Base-by-base conservation (phyloP, 2,329 filamentous ascomycete species). In the Escovopsis sp. region DNA sequence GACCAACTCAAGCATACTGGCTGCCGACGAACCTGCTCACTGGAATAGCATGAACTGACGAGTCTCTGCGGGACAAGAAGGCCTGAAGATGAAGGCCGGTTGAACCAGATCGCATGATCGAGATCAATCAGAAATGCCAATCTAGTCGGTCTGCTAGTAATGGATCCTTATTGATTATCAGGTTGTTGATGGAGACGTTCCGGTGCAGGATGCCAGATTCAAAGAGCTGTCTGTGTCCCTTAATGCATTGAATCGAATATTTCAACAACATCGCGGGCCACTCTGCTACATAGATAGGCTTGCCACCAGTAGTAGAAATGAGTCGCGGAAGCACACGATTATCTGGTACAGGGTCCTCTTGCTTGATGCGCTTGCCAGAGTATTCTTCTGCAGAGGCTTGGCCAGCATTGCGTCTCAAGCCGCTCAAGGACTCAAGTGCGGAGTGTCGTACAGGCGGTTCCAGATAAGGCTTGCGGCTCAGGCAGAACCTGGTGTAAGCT, bases 141-240 rank as follows among this genome's bases (percentile, higher is more conserved):
- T 56, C 48, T 59, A 7, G 49, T 64, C 16, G 48, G 49, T 40
- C 61, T 60, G 0, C 52, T 36, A 12, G 50, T 35, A 12, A n/a
- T n/a, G n/a, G n/a, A n/a, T 65, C 55, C 39, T 66, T 50, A 42
- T 65, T 65, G 2, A 68, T 54, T 43, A 67, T 58, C 8, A 68
- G 52, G 39, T 67, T 67, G 31, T 57, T 55, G 16, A 57, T 51
- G 1, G 17, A 19, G 17, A 23, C 12, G 31, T 33, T 17, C 12
- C 19, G 10, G 19, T 33, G 19, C 12, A 35, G 23, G n/a, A 65
- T 42, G 35, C 55, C 52, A 15, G 50, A 49, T 28, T 50, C 44
- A 27, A 48, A 44, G 16, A 55, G 45, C n/a, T 51, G 58, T 41
- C 56, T 43, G 40, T 61, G 48, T 3, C 54, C 55, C 40, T 53